phyloP scores from a whole-genome alignment of 352 stramenopile genomes.

The Globisporangium spinosum region DNA sequence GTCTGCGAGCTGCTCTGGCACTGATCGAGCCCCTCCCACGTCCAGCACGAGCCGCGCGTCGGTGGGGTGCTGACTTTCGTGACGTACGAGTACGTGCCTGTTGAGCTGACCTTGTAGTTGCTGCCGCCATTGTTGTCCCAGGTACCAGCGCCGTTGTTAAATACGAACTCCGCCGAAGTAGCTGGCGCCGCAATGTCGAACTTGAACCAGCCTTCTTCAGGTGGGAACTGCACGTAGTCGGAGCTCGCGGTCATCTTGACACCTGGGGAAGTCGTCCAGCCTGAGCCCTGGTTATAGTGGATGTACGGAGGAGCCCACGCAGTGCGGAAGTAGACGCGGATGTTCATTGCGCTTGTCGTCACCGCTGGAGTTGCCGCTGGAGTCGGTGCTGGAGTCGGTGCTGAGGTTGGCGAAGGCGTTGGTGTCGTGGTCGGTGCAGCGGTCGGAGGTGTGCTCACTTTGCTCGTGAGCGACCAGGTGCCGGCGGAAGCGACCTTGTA shows the following conservation, averaged over 20 bases:
- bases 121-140: slow-evolving; percentile 44
- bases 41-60: slow-evolving; percentile 23
- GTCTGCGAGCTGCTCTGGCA: slow-evolving; percentile 22
- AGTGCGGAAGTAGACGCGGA: slow-evolving; percentile 21
- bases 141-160: slow-evolving; percentile 35
- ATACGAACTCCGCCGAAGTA: slow-evolving; percentile 29
- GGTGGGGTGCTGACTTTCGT: slow-evolving; percentile 25
- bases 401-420: background rate
- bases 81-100: slow-evolving; percentile 33
- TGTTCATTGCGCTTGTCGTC: background rate
- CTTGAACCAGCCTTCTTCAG: slow-evolving; percentile 39
- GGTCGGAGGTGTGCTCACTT: slow-evolving; percentile 22
- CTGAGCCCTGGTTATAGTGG: slow-evolving; percentile 32
- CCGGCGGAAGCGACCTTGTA: slow-evolving; percentile 32
- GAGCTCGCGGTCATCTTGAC: slow-evolving; percentile 33
- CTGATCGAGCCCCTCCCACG: slow-evolving; percentile 28
- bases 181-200: slow-evolving; percentile 25
- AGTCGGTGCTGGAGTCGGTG: slow-evolving; percentile 6
- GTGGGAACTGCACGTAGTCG: slow-evolving; percentile 31
- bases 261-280: slow-evolving; percentile 34
- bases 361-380: slow-evolving; percentile 4
- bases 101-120: slow-evolving; percentile 35
- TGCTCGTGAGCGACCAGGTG: slow-evolving; percentile 31
- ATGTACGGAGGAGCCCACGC: slow-evolving; percentile 35
- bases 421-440: background rate